Evolutionary conservation across 2,329 filamentous ascomycete species (phyloP), one percentile per base, ranked within the genome.

Genomic region (Arachnomyces sp.): DNA sequence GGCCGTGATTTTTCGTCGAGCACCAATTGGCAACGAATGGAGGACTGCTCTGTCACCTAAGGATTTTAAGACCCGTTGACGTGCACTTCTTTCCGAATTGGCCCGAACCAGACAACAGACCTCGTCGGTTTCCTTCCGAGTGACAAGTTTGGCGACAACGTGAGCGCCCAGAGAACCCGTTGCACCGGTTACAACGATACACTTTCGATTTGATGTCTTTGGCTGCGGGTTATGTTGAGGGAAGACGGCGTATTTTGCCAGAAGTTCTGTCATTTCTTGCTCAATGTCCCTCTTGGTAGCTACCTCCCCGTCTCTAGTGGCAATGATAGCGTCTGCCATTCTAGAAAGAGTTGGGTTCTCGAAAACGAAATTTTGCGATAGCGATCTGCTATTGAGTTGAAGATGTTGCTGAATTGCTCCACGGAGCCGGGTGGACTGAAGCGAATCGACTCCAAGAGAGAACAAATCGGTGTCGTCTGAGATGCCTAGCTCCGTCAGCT

Each of bases 101-200:
- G 68, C 74, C 38, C 78, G 71, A 17, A 80, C 66, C 3, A 82
- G 65, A 53, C 78, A 79, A 52, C 75, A 73, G 7, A 82, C 61
- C 31, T 62, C 67, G 3, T 54, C 49, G 1, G 78, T 59, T 2
- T 52, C 49, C 0, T 48, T 3, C 12, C 55, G 45, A 2, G 56
- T 50, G 1, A 59, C 50, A 3, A 79, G 60, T 15, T 67, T 55
- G 21, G 68, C 53, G 2, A 78, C 65, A 1, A 81, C 62, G 47
- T 82, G 78, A 0, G 75, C 68, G 1, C 81, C 81, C 0, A 84
- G 65, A 2, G 78, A 80, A 1, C 81, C 81, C 0, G 81, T 84
- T 0, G 74, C 72, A 2, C 81, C 81, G 0, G 80, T 84, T 3
- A 84, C 55, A 1, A 79, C 57, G 17, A 62, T 46, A 31, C 56